Base-by-base conservation (phyloP, 2,329 filamentous ascomycete species). In the Monosporascus sp. region DNA sequence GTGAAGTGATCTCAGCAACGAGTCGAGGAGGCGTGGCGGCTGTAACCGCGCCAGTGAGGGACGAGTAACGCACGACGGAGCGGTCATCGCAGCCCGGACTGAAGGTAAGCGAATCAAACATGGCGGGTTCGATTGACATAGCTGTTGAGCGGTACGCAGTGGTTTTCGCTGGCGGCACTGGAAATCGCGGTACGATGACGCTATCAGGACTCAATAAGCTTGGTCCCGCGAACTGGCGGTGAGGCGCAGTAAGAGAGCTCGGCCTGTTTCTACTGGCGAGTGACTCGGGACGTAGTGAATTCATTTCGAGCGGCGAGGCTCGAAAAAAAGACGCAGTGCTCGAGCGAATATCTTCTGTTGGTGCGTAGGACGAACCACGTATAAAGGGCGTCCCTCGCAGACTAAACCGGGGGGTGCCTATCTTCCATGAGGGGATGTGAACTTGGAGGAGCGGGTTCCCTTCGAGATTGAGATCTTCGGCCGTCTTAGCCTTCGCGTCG, bases 1-100 rank as follows among this genome's bases (percentile, higher is more conserved):
- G 91, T 1, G 94, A 97, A 0, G 94, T 97, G 58, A 99, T 97
- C 72, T 99, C 92, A 14, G 93, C 92, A 49, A 99, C 90, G 38
- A 99, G 84, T 14, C 94, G 87, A 3, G 92, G 86, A 2, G 93
- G 91, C 0, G 91, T 97, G 16, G 94, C 94, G 36, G 94, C 94
- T 31, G 86, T 87, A 20, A 99, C 92, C 43, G 90, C 82, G 48
- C 86, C 85, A 11, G 83, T 84, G 4, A 77, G 74, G 3, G 85
- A 70, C 19, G 90, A 86, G 69, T 95, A 96, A 54, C 90, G 87
- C 22, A 99, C 93, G 53, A 96, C 85, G 1, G 86, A 77, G 47
- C 83, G 81, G 66, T 96, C 85, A 68, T 97, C 90, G 61, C 84
- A 87, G n/a, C 74, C 73, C 48, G 93, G 91, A 59, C 91, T 87